Base-by-base conservation (phyloP, 495 filamentous ascomycete genomes). In the Xylaria intraflava region DNA sequence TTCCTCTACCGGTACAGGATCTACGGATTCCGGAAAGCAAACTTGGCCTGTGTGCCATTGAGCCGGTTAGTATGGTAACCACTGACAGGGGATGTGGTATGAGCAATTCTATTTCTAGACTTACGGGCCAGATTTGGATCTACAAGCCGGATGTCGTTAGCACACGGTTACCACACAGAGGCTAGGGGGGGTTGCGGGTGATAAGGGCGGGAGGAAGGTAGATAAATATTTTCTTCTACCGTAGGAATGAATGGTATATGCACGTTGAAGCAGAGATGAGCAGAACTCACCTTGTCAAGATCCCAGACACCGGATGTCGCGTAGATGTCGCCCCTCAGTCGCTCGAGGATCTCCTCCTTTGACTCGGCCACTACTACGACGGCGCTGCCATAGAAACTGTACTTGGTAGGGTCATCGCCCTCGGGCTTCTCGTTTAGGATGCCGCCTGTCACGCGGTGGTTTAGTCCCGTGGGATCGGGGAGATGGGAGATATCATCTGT, bases 261-360 rank as follows among this genome's bases (percentile, higher is more conserved):
- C 31, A 47, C 4, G 42, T 22, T 16, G 27, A 36, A 20, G 23
- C 38, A 49, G 55, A 35, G 30, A 31, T 7, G 8, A 27, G 9
- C 3, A 11, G n/a, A 46, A 64, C 62, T 53, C 54, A 87, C 84
- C 64, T 88, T 90, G 16, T 85, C 80, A 55, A 84, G 72, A 77
- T 96, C 88, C 91, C 91, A 96, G 12, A 96, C 87, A 0, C 80
- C 85, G n/a, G 56, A 67, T 47, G 62, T 70, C 16, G 73, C 70
- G 62, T 95, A 95, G 6, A 89, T 74, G 65, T 96, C 91, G 11
- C 82, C 73, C 66, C 79, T 78, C 42, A 96, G 61, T 8, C 77
- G 59, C 64, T 85, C 73, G 35, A 84, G 62, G 0, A 88, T 81
- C 64, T 86, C 83, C 47, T 90, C 89, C 62, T 80, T 83, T 14